Evolutionary conservation across 2,329 filamentous ascomycete species (phyloP), one percentile per base, ranked within the genome.

Genomic region (Xylogone sp.): DNA sequence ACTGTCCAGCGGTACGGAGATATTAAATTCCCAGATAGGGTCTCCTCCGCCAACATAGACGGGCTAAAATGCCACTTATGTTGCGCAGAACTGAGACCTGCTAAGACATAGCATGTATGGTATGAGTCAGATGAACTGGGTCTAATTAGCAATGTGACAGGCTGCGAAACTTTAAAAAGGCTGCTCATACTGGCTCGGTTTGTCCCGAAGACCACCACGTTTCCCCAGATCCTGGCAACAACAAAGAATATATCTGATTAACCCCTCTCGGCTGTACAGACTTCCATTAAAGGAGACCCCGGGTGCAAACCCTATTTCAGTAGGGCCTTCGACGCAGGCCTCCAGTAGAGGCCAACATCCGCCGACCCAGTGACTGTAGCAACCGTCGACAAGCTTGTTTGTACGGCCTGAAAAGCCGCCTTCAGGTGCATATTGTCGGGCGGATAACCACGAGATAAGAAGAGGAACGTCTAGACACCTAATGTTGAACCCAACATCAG

Each of bases 301-400:
- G 34, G 21, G 21, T 59, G 22, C 19, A n/a, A 43, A 46, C 10
- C 29, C n/a, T 3, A 21, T 56, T 48, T 60, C 56, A 49, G 68
- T 70, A 50, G 75, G 74, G 22, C 79, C 81, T 59, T 80, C 79
- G 52, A 94, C 72, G 50, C 86, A 86, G 52, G 90, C 89, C 73
- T 97, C 88, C 59, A 97, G 77, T 58, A 99, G 72, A 44, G 93
- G 87, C 90, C 92, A 99, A 73, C 92, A 97, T 50, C 88, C 88
- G 50, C 94, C 94, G 29, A 96, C 87, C 94, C 94, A 99, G 71
- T 97, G 93, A 67, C 90, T 96, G 74, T 99, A 99, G 73, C 94
- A 99, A 44, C 93, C 94, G 69, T 99, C 94, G 27, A 97, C 94
- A 27, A 99, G 79, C 73, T 99, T 99, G 77, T 97, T 97, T 22